Base-by-base conservation (phyloP, 2,329 filamentous ascomycete species). In the Aspergillus quadrilineatus region DNA sequence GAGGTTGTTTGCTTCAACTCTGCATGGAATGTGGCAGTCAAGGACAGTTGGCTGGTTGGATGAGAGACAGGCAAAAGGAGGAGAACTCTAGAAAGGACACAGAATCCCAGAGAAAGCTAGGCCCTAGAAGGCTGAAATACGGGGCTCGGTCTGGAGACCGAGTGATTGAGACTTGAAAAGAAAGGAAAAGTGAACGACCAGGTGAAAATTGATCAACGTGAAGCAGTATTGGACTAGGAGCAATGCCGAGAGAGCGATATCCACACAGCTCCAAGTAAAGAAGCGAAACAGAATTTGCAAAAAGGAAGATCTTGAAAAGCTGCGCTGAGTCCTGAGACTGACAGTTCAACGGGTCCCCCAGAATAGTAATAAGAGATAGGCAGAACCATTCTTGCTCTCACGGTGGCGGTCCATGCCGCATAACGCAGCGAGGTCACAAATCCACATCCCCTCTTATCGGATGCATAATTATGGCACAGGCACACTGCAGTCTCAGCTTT, bases 191-290 rank as follows among this genome's bases (percentile, higher is more conserved):
- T 28, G 39, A 46, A 42, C 28, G 41, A n/a, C 28, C 37, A 30
- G 22, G 43, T 36, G 49, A 45, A 58, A 52, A 55, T 47, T 45
- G 53, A 59, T 52, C 42, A 48, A 39, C 46, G 39, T 17, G 8
- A 34, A 32, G 36, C 3, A 43, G 53, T 53, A 43, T 39, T 28
- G 8, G 10, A 29, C 15, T 36, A 47, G 15, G 39, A 9, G 34
- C 44, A 17, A 34, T 44, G 37, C 42, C 47, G 42, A 56, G 54
- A 17, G 48, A 56, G 15, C 8, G 42, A 36, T 36, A 51, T 56
- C 54, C 54, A 56, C 46, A 34, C 8, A 26, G 7, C 32, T n/a
- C 15, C 44, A 41, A 42, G 26, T 26, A 36, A 32, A 42, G 45
- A 50, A 34, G 37, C 15, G 28, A 30, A 42, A 29, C 43, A 10